A percentile compares a stretch with the other conserved stretches of the same genome.
Conservation (phyloP, 192 early-diverging fungal species). For the Paraglomus brasilianum region DNA sequence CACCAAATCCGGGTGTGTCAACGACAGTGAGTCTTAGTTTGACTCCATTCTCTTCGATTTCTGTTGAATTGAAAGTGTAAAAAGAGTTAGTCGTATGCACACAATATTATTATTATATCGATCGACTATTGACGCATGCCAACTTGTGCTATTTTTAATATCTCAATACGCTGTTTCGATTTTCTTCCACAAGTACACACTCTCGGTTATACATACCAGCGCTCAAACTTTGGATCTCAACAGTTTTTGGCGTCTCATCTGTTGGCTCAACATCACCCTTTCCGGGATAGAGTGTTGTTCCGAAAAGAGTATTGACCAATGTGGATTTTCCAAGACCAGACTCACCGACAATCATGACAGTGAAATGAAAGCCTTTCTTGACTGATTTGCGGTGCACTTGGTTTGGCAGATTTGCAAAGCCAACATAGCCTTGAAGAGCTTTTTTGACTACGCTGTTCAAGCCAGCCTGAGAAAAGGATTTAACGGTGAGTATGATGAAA, state of each 20-base stretch:
- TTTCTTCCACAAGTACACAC: no score
- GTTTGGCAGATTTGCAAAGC: slow-evolving; percentile 92
- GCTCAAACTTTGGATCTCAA: slow-evolving; percentile 76
- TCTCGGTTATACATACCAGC: slow-evolving; percentile 36
- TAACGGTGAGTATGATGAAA: no score
- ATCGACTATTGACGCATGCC: no score
- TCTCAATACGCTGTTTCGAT: no score
- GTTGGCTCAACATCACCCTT: slow-evolving; percentile 70
- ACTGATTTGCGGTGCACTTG: slow-evolving; percentile 93
- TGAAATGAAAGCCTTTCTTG: slow-evolving; percentile 95
- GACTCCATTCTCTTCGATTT: slow-evolving; percentile 97
- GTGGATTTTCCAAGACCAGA: slow-evolving; percentile 97
- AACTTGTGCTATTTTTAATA: no score
- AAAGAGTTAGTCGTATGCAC: background rate
- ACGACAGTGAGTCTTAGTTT: slow-evolving; percentile 91
- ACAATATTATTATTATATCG: no score
- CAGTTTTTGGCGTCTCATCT: slow-evolving; percentile 65
- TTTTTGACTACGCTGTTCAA: no score
- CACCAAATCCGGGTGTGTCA: slow-evolving; percentile 97
- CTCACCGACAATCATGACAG: slow-evolving; percentile 95
- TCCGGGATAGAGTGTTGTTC: slow-evolving; percentile 81
- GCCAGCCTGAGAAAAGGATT: no score
- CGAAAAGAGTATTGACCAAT: slow-evolving; percentile 96
- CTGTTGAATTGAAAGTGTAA: slow-evolving; percentile 35
- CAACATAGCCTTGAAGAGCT: slow-evolving; percentile 55